These are phyloP conservation scores for Solanum chaucha DNA, from an alignment of 257 asterid genomes.

Conservation along the genomic window DNA sequence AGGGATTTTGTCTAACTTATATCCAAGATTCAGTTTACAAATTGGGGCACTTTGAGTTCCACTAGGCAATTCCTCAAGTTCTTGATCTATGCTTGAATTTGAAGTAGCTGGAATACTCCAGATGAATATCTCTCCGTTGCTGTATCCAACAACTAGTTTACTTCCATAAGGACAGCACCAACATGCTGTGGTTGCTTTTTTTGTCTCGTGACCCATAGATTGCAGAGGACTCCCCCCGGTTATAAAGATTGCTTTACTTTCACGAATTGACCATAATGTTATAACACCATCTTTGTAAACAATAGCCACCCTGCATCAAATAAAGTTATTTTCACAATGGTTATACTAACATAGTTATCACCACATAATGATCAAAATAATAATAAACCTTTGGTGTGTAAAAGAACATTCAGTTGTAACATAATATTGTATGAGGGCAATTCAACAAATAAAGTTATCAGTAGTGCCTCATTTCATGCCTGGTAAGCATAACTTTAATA, in stretches of 20 bases:
- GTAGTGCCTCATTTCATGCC: background rate
- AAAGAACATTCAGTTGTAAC: background rate
- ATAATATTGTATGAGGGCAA: background rate
- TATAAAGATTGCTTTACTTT: constrained; percentile 46
- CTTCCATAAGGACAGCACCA: constrained; percentile 85
- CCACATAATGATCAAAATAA: background rate
- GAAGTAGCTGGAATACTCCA: constrained; percentile 57
- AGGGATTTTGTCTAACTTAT: constrained; percentile 71
- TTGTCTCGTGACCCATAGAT: constrained; percentile 46
- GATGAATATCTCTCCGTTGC: constrained; percentile 69
- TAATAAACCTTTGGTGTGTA: background rate
- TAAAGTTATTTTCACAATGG: background rate
- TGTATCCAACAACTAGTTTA: constrained; percentile 74
- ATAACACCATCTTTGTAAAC: constrained; percentile 60
- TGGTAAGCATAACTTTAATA: background rate
- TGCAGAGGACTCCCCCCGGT: constrained; percentile 40
- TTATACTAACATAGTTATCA: background rate
- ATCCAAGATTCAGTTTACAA: constrained; percentile 80
- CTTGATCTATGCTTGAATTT: constrained; percentile 24
- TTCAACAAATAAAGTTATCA: background rate
- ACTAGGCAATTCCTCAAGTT: constrained; percentile 17
- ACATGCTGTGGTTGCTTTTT: constrained; percentile 79
- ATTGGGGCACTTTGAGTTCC: constrained; percentile 40
- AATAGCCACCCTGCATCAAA: constrained; percentile 52
- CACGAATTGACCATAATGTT: constrained; percentile 67